phyloP scores from a whole-genome alignment of 2,329 filamentous ascomycete species.

The Xylariaceae sp. region DNA sequence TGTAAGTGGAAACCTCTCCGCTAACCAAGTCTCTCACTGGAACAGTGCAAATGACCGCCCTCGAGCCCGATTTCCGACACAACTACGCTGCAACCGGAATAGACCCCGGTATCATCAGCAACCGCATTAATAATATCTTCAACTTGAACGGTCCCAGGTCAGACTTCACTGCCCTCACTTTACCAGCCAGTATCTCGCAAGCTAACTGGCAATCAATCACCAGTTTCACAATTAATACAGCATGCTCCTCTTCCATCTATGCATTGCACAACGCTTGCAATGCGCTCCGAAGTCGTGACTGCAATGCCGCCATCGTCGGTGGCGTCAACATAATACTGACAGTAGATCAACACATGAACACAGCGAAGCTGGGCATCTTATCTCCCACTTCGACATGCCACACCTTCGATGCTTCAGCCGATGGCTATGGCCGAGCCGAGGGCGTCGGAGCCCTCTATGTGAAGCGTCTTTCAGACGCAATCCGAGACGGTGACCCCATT shows the following conservation, averaged over 20 bases:
- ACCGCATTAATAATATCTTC: slow-evolving; percentile 36
- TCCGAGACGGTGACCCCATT: slow-evolving; percentile 27
- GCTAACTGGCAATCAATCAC: slow-evolving; percentile 1
- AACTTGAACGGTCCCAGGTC: slow-evolving; percentile 34
- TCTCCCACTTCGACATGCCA: slow-evolving; percentile 32
- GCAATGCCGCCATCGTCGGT: slow-evolving; percentile 32
- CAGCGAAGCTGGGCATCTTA: slow-evolving; percentile 31
- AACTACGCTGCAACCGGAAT: slow-evolving; percentile 32
- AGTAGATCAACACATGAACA: slow-evolving; percentile 28
- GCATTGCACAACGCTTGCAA: slow-evolving; percentile 32
- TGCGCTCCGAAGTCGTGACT: slow-evolving; percentile 29
- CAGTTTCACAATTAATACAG: slow-evolving; percentile 30
- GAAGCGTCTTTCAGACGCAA: slow-evolving; percentile 29
- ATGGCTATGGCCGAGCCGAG: slow-evolving; percentile 29
- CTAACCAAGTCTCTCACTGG: slow-evolving; percentile 2
- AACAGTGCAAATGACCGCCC: slow-evolving; percentile 24
- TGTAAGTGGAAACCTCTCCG: slow-evolving; percentile 5
- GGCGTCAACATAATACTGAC: slow-evolving; percentile 36
- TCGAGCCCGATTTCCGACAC: slow-evolving; percentile 27
- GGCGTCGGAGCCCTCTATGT: slow-evolving; percentile 23
- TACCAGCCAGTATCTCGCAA: neutral
- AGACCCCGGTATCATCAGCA: slow-evolving; percentile 34
- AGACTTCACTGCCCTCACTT: slow-evolving; percentile 7
- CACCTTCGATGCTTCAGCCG: slow-evolving; percentile 30
- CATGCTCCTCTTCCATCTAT: slow-evolving; percentile 35